A percentile compares a stretch with the other conserved stretches of the same genome.
These are phyloP conservation scores for Handroanthus guayacan DNA, from an alignment of 257 asterid genomes.

Conservation along the genomic window DNA sequence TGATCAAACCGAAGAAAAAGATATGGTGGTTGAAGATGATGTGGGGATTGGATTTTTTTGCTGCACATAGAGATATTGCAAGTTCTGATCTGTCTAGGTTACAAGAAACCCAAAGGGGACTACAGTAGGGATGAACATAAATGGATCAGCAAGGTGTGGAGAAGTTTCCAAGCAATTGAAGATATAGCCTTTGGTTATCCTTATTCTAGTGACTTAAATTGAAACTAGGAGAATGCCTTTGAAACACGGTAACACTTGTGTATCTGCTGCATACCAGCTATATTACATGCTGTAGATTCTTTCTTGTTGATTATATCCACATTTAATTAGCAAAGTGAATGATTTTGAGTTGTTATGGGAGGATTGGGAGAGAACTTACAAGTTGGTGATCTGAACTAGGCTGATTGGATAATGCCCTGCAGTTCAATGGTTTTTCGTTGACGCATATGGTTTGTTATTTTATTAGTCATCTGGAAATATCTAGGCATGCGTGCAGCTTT, in stretches of 20 bases:
- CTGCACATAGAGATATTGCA: neutral
- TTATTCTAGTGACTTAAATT: constrained; percentile 1
- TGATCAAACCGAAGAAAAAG: neutral
- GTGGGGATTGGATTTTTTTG: neutral
- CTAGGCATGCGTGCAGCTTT: neutral
- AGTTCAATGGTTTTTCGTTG: neutral
- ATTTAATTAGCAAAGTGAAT: neutral
- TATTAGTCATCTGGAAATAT: neutral
- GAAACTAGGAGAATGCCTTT: neutral
- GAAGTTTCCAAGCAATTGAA: neutral
- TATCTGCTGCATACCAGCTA: neutral
- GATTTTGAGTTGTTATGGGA: neutral
- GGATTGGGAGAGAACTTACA: neutral
- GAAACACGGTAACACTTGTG: neutral
- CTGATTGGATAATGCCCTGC: neutral
- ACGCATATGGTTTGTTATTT: neutral
- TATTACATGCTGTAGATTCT: constrained; percentile 24
- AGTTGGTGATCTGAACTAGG: neutral
- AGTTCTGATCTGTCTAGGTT: no score
- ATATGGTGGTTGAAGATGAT: neutral
- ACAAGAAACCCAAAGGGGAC: no score
- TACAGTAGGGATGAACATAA: no score
- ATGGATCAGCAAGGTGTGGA: no score
- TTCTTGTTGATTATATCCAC: neutral
- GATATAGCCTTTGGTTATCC: constrained; percentile 7